phyloP scores from a whole-genome alignment of 2,329 filamentous ascomycete species.

The Aspergillus pseudonomiae region DNA sequence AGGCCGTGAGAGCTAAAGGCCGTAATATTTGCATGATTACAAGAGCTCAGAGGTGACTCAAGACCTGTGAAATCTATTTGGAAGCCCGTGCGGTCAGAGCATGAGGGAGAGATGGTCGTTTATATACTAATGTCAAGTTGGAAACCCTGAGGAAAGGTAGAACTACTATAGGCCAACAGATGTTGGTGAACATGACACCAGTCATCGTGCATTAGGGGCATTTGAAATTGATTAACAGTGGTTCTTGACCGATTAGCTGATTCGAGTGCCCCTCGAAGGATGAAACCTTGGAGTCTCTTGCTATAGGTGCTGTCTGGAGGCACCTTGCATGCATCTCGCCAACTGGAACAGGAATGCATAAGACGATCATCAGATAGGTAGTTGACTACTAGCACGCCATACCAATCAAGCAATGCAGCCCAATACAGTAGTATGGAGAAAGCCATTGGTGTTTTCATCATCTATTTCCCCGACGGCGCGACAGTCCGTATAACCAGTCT shows the following conservation, averaged over 20 bases:
- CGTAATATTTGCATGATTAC: slow-evolving; percentile 16
- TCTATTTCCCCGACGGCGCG: background rate
- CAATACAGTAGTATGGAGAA: background rate
- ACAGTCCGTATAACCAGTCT: background rate
- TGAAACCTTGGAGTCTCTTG: background rate
- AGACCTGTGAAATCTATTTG: background rate
- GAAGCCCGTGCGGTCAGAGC: background rate
- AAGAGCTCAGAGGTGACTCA: background rate
- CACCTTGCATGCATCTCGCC: background rate
- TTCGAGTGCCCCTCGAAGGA: background rate
- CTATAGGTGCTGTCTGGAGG: background rate
- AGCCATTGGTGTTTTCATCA: background rate
- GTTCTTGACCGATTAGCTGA: background rate
- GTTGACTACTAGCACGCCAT: background rate
- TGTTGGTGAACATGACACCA: background rate
- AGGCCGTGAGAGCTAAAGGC: slow-evolving; percentile 14
- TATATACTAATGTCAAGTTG: background rate
- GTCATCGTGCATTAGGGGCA: background rate
- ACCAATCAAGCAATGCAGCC: background rate
- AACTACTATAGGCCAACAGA: background rate
- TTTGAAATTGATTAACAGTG: background rate
- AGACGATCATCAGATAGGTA: background rate
- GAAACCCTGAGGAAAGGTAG: background rate
- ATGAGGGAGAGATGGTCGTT: background rate
- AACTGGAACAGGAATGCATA: background rate